phyloP scores from a whole-genome alignment of 2,329 filamentous ascomycete species.

The Diaporthe helianthi region DNA sequence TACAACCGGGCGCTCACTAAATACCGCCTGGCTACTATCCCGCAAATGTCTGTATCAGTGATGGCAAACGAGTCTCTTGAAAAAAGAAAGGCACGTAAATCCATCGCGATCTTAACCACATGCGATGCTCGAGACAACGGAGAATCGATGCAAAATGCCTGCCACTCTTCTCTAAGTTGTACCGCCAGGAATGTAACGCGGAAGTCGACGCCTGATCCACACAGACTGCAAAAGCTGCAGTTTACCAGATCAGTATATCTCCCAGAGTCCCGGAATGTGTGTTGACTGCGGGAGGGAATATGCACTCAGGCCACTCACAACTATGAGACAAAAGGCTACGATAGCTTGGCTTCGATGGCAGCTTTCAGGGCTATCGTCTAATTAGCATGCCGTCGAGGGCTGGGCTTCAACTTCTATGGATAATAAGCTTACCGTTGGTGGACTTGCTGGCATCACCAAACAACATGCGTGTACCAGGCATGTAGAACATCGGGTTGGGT shows the following conservation, averaged over 20 bases:
- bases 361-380: constrained; percentile 48
- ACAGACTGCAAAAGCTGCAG: not conserved
- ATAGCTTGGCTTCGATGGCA: constrained; percentile 44
- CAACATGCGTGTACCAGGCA: constrained; percentile 88
- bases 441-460: constrained; percentile 89
- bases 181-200: not conserved
- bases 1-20: not conserved
- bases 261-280: too few relatives aligned
- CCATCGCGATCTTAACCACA: not conserved
- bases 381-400: constrained; percentile 38
- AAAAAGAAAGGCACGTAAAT: not conserved
- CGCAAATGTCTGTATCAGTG: not conserved
- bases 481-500: constrained; percentile 92
- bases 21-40: not conserved
- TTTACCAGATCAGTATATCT: not conserved
- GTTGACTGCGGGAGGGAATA: too few relatives aligned
- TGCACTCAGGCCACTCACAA: not conserved
- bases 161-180: constrained; percentile 21
- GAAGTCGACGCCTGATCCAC: not conserved
- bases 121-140: constrained; percentile 17
- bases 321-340: not conserved
- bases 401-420: not conserved
- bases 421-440: constrained; percentile 70
- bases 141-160: constrained; percentile 14
- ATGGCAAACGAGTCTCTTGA: not conserved